Percentiles rank a stretch among this genome's conserved stretches.
Conservation (phyloP, 2,329 filamentous ascomycete genomes). For the Botrytis fragariae region DNA sequence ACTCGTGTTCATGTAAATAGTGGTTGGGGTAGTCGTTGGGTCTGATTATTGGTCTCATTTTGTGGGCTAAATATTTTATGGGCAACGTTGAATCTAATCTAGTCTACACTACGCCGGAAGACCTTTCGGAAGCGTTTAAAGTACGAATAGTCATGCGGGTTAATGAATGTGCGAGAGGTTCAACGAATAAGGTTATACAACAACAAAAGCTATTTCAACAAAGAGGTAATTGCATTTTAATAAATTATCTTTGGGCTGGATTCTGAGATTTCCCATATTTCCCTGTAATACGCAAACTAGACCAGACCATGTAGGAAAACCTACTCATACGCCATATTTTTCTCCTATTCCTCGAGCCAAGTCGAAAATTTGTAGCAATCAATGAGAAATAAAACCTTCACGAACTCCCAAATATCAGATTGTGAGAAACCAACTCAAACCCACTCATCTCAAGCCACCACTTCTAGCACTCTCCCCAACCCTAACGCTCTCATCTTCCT, state of each 20-base stretch:
- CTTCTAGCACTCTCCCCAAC: conserved; percentile 63
- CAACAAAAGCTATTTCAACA: not conserved
- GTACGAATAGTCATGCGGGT: not conserved
- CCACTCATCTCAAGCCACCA: conserved; percentile 30
- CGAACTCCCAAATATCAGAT: not conserved
- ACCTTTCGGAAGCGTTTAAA: not conserved
- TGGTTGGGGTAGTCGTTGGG: conserved; percentile 19
- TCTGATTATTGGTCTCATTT: not conserved
- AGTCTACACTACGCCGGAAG: not conserved
- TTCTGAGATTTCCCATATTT: not conserved
- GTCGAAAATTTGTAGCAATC: not conserved
- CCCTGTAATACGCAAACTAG: not conserved
- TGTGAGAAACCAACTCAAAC: not conserved
- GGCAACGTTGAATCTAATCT: not conserved
- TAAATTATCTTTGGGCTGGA: not conserved
- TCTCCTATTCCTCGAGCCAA: not conserved
- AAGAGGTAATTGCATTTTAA: not conserved
- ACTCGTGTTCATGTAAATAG: conserved; percentile 28
- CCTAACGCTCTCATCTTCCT: conserved; percentile 55
- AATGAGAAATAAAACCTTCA: not conserved
- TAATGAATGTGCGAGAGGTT: not conserved
- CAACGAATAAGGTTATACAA: not conserved
- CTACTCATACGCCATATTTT: conserved; percentile 9
- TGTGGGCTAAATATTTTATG: not conserved
- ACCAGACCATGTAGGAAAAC: not conserved